Evolutionary conservation across 371 early-diverging fungal genomes (phyloP).

Genomic region (Fennellomyces sp.): DNA sequence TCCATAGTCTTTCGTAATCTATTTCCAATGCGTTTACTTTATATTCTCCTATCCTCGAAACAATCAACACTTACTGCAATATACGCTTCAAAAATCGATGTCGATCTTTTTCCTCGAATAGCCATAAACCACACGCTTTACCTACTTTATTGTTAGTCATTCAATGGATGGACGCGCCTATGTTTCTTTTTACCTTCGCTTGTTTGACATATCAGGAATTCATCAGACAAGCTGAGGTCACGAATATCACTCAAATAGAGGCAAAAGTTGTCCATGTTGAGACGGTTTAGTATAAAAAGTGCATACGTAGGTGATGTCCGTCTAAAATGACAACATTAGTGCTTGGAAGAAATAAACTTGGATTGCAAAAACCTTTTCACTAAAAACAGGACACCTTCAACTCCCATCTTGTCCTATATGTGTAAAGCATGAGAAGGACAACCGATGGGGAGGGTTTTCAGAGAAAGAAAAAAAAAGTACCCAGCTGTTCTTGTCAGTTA

Average conservation of each 20-base stretch:
- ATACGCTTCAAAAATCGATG: slow-evolving; percentile 62
- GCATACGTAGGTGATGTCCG: slow-evolving; percentile 54
- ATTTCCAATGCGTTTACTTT: background rate
- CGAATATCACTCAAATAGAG: slow-evolving; percentile 60
- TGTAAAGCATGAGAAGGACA: background rate
- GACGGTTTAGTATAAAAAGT: slow-evolving; percentile 73
- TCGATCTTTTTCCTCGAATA: slow-evolving; percentile 71
- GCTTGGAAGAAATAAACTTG: background rate
- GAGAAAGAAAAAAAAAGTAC: slow-evolving; percentile 42
- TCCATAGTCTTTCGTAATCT: slow-evolving; percentile 2
- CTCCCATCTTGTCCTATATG: slow-evolving; percentile 64
- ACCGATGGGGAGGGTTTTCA: background rate
- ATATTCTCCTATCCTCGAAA: background rate
- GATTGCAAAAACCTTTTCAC: slow-evolving; percentile 56
- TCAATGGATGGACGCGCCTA: background rate
- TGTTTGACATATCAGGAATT: slow-evolving; percentile 72
- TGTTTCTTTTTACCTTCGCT: slow-evolving; percentile 51
- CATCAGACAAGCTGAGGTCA: slow-evolving; percentile 63
- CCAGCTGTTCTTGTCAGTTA: slow-evolving; percentile 65
- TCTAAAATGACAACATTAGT: slow-evolving; percentile 17
- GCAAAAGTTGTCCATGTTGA: slow-evolving; percentile 65
- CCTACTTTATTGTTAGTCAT: slow-evolving; percentile 15
- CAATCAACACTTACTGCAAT: slow-evolving; percentile 53
- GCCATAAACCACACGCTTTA: slow-evolving; percentile 73
- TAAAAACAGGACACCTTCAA: slow-evolving; percentile 72